These are phyloP conservation scores for Acanthamoeba royreba DNA, from an alignment of 208 protist genomes.

Conservation along the genomic window DNA sequence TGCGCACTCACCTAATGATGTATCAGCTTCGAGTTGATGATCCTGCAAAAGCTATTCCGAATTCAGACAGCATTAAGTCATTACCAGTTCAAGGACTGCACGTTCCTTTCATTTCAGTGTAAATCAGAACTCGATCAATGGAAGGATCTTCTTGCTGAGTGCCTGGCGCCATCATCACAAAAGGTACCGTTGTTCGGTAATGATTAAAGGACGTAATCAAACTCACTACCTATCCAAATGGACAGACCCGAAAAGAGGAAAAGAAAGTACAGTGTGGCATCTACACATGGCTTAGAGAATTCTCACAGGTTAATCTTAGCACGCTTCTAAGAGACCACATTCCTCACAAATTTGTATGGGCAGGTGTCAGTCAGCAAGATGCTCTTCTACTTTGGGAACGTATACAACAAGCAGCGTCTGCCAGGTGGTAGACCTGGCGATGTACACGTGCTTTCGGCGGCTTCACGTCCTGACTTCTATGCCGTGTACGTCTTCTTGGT, in stretches of 20 bases:
- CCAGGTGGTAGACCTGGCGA: background rate
- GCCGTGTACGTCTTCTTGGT: background rate
- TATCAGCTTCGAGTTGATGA: background rate
- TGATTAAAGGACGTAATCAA: too few species aligned
- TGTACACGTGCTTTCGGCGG: background rate
- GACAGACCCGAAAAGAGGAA: background rate
- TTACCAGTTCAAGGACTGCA: conserved; percentile 26
- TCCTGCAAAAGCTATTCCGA: conserved; percentile 8
- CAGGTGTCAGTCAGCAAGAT: too few species aligned
- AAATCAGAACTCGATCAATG: background rate
- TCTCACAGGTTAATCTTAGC: background rate
- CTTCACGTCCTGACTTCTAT: background rate
- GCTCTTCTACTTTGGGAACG: background rate
- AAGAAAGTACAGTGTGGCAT: background rate
- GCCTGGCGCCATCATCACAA: background rate
- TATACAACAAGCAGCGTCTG: background rate
- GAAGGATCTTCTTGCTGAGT: background rate
- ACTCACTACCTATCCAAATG: background rate
- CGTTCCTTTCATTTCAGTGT: background rate
- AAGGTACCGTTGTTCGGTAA: too few species aligned
- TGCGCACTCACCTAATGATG: background rate
- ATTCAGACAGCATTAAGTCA: background rate
- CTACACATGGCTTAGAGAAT: background rate
- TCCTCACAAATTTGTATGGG: too few species aligned
- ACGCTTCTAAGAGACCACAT: too few species aligned